A percentile compares a stretch with the other conserved stretches of the same genome.
These are phyloP conservation scores for Pyrenophora graminea DNA, from an alignment of 2,329 filamentous ascomycete genomes.

Conservation along the genomic window DNA sequence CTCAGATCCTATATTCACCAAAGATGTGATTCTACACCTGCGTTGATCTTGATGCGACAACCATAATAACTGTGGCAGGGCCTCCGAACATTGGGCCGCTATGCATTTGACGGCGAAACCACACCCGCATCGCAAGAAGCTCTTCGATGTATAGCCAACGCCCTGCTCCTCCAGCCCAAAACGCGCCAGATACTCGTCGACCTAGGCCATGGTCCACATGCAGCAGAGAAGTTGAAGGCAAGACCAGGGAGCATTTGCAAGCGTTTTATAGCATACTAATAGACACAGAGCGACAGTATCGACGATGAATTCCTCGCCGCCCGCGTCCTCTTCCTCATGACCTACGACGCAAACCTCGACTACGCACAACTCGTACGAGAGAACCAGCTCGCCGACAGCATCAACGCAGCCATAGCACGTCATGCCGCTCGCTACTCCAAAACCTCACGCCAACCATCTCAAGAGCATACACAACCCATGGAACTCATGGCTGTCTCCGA, in stretches of 20 bases:
- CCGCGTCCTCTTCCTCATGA: conserved; percentile 79
- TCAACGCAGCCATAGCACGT: conserved; percentile 70
- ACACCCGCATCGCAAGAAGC: conserved; percentile 68
- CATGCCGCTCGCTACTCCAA: conserved; percentile 61
- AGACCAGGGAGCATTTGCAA: neutral
- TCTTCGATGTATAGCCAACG: conserved; percentile 82
- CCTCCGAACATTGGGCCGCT: conserved; percentile 70
- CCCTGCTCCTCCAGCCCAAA: conserved; percentile 69
- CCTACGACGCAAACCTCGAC: conserved; percentile 74
- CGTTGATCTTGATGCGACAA: neutral
- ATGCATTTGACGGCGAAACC: conserved; percentile 72
- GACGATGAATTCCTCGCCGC: conserved; percentile 87
- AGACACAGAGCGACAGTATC: conserved; percentile 62
- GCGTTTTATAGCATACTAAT: conserved; percentile 2
- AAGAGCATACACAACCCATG: conserved; percentile 59
- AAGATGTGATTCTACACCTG: conserved; percentile 59
- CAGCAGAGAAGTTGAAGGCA: conserved; percentile 70
- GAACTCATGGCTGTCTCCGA: conserved; percentile 81
- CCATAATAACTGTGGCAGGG: conserved; percentile 58
- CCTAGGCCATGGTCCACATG: conserved; percentile 67
- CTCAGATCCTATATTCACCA: conserved; percentile 83
- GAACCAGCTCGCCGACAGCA: conserved; percentile 67
- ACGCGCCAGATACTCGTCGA: conserved; percentile 76
- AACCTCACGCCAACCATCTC: conserved; percentile 24
- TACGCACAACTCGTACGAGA: conserved; percentile 68